Evolutionary conservation across 345 rosid genomes (phyloP), one percentile per base, ranked within the genome.

Genomic region (Ceriops zippeliana): DNA sequence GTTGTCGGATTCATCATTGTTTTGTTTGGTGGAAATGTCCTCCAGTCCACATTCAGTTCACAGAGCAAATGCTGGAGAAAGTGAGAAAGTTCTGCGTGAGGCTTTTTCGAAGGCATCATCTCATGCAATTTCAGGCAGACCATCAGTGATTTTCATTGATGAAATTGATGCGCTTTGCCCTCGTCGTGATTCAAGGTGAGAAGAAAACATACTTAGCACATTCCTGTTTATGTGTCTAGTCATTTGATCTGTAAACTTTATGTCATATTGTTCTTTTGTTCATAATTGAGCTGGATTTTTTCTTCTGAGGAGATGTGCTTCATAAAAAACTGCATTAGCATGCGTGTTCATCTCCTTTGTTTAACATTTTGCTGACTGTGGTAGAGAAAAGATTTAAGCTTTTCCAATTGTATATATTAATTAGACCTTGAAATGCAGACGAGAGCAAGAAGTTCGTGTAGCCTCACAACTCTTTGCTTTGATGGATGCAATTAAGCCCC

Each of bases 101-200:
- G 88, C 95, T 61, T 95, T 95, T 68, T 66, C 87, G 0, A 87
- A 88, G 68, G 97, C 99, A 71, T 80, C 86, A 59, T 77, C 92
- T 34, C 86, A 82, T 66, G 86, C 88, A 62, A 71, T 20, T 53
- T 80, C 79, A 6, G 97, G 88, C 70, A 84, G 79, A 71, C 93
- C 96, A 4, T 83, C 96, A 0, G 93, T 93, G 61, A 73, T 93
- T 72, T 91, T 95, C 31, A 88, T 91, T 17, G 97, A 95, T 78
- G 99, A 95, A 78, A 86, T 95, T 32, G 97, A 93, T 70, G 93
- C 85, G 19, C 84, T 93, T 28, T 93, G 93, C 78, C 96, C 96
- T 74, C 91, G 83, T 2, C 95, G 96, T 69, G 85, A 74, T 82
- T 83, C 85, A 66, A 77, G 91, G 98, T 91, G 79, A 67, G 22